Evolutionary conservation across 352 stramenopile species (phyloP), one percentile per base, ranked within the genome.

Genomic region (Phytopythium kandeliae): DNA sequence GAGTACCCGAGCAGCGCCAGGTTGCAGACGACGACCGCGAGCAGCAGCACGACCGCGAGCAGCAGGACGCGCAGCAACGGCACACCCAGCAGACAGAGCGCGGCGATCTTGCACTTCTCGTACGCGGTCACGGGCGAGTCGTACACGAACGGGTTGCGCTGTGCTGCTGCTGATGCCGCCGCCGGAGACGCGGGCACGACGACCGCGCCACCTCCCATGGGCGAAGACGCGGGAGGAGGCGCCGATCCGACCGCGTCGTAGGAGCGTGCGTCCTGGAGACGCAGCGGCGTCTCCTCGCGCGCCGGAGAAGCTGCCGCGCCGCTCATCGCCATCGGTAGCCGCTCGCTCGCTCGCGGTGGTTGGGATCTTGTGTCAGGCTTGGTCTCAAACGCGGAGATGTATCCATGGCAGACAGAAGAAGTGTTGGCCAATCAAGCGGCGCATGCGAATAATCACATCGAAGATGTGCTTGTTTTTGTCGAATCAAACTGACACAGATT

Each of bases 121-220:
- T 85, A 85, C 44, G 51, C 56, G 54, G 78, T 67, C 47, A 83
- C 67, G 16, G 58, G 74, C 19, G 72, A 72, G 19, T 67, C 60
- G 60, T 89, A 85, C 26, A 59, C 67, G 63, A 89, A 89, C 35
- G 78, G 74, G 45, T 88, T 89, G 41, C 58, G 52, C 56, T 57
- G 54, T n/a, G n/a, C n/a, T n/a, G n/a, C n/a, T n/a, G n/a, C n/a
- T n/a, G n/a, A n/a, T n/a, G n/a, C n/a, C 35, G 54, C 15, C 0
- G 34, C 41, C 34, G 33, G 21, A 2, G 28, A 10, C 28, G 7
- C 24, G 1, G 44, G 44, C 4, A 30, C 44, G 17, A 51, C 30
- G 28, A 30, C 30, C 44, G 28, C n/a, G 28, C 28, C 28, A 30
- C 28, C 28, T n/a, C 28, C 28, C n/a, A 30, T 35, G 28, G 3